Evolutionary conservation across 2,329 filamentous ascomycete genomes (phyloP).

Genomic region (Aspergillus ustus): DNA sequence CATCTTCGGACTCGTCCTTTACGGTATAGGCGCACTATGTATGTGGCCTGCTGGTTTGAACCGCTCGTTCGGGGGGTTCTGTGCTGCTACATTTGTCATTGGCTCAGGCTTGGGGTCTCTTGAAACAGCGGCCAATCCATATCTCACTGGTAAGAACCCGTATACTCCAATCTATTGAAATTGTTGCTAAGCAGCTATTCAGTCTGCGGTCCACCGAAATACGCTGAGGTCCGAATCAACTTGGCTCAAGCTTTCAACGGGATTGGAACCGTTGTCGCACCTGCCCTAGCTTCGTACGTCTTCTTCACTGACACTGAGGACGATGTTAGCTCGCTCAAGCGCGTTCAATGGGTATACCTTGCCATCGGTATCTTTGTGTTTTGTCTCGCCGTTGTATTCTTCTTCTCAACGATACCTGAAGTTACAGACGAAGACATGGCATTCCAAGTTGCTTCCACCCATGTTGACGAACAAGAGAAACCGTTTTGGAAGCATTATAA

Average conservation of each 20-base stretch:
- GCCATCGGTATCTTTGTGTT: constrained; percentile 76
- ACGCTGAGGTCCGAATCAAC: constrained; percentile 77
- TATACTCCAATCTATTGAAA: constrained; percentile 12
- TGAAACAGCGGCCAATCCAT: constrained; percentile 79
- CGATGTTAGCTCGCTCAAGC: constrained; percentile 62
- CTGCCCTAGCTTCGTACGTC: constrained; percentile 72
- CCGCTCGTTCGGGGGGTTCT: constrained; percentile 75
- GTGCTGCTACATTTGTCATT: constrained; percentile 71
- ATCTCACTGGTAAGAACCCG: constrained; percentile 59
- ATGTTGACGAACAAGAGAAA: constrained; percentile 60
- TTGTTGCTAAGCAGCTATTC: constrained; percentile 40
- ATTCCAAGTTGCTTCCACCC: constrained; percentile 61
- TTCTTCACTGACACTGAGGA: constrained; percentile 70
- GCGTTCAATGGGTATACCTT: constrained; percentile 82
- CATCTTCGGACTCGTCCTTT: constrained; percentile 72
- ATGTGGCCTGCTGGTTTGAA: constrained; percentile 83
- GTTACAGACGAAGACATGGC: constrained; percentile 73
- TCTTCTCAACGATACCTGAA: constrained; percentile 70
- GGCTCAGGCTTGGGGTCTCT: constrained; percentile 74
- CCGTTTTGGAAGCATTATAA: constrained; percentile 73
- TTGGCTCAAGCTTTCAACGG: constrained; percentile 78
- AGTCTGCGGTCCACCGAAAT: constrained; percentile 75
- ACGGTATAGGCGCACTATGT: constrained; percentile 75
- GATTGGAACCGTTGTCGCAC: constrained; percentile 74
- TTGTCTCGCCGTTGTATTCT: constrained; percentile 68